Base-by-base conservation (phyloP, 2,329 filamentous ascomycete genomes). In the Phialemoniopsis sp. region DNA sequence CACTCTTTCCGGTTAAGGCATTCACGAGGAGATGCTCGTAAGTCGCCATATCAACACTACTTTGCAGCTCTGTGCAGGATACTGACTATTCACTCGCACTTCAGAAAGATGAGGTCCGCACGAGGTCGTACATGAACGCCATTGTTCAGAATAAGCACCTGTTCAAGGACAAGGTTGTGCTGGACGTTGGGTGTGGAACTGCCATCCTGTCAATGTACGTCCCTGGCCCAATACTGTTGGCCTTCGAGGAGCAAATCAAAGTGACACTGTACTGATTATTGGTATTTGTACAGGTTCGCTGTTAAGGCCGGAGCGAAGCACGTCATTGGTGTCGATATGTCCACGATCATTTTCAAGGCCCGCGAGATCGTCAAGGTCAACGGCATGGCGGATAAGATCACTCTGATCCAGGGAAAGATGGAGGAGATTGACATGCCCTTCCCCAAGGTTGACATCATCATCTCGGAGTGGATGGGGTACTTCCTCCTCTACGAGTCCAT, bases 391-490 rank as follows among this genome's bases (percentile, higher is more conserved):
- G 86, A 91, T 71, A 95, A 95, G 79, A 96, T 98, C 64, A 97
- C 93, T 38, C 80, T 98, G 44, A 80, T 98, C 48, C 93, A 97
- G 73, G 93, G 93, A 63, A 98, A 98, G 80, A 98, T 98, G 93
- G 93, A 98, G 73, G 93, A 98, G 71, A 89, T 98, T 34, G 75
- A 86, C 58, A 75, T 98, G 46, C 93, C 93, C 15, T 95, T 86
- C 67, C 85, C 89, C 57, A 87, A 97, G 69, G 93, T 98, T 50
- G 93, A 98, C 60, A 98, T 98, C 62, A 98, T 98, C 70, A 95
- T 98, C 63, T 97, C 91, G 3, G 93, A 98, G 74, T 98, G 93
- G 93, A 98, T 98, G 93, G 93, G 93, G 28, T 98, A 98, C 73
- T 97, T 97, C 74, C 73, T 98, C 38, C 82, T 98, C 45, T 98